These are phyloP conservation scores for Fusarium miscanthi DNA, from an alignment of 2,329 filamentous ascomycete species.

Conservation along the genomic window DNA sequence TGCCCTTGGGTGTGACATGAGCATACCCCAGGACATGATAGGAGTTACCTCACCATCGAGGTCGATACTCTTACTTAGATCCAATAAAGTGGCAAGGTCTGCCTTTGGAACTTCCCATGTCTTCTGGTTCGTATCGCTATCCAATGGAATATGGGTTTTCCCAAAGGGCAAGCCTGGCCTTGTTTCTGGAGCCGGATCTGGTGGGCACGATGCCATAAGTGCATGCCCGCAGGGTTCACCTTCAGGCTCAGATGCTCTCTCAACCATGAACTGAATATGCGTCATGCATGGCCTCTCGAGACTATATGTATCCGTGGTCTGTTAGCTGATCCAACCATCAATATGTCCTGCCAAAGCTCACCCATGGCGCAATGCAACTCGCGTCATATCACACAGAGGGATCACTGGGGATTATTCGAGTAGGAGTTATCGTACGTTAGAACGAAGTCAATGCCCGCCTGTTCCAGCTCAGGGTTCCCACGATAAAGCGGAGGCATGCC, in stretches of 20 bases:
- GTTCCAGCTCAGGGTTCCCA: conserved; percentile 75
- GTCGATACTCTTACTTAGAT: conserved; percentile 84
- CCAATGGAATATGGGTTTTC: conserved; percentile 52
- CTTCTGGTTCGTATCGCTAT: conserved; percentile 64
- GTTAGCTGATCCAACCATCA: conserved; percentile 55
- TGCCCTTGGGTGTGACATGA: conserved; percentile 78
- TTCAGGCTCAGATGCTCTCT: conserved; percentile 67
- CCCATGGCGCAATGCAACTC: conserved; percentile 33
- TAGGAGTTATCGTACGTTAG: conserved; percentile 80
- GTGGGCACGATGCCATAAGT: conserved; percentile 91
- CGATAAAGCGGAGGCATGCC: conserved; percentile 43
- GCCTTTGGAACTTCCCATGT: conserved; percentile 83
- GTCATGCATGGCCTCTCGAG: conserved; percentile 95
- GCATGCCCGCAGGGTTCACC: conserved; percentile 86
- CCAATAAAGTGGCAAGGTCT: conserved; percentile 83
- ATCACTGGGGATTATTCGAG: conserved; percentile 73
- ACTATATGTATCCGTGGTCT: conserved; percentile 63
- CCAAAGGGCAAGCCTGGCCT: conserved; percentile 66
- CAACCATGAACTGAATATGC: conserved; percentile 83
- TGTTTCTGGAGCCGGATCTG: conserved; percentile 67
- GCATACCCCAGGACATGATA: conserved; percentile 91
- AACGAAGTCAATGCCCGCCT: conserved; percentile 89
- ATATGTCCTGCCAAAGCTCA: conserved; percentile 35
- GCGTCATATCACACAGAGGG: conserved; percentile 62
- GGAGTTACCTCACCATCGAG: conserved; percentile 93